These are phyloP conservation scores for Aleurites moluccanus DNA, from an alignment of 441 rosid species.

Conservation along the genomic window DNA sequence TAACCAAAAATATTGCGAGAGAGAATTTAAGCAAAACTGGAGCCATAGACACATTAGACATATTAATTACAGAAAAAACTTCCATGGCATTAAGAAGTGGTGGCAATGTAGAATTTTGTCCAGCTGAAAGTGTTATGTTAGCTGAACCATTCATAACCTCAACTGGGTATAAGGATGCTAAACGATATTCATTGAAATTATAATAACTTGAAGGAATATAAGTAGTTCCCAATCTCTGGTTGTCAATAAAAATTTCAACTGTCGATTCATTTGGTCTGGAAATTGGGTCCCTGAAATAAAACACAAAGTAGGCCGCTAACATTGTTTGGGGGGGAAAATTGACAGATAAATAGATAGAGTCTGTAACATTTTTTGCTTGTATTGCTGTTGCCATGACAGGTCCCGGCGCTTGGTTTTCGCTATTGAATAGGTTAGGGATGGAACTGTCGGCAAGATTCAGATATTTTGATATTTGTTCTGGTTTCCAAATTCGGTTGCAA, in stretches of 20 bases:
- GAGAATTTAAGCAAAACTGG: too few relatives aligned
- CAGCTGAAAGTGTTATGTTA: conserved; percentile 20
- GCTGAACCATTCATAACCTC: conserved; percentile 15
- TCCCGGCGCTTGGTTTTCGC: conserved; percentile 8
- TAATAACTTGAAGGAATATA: not conserved
- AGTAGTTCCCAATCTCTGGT: not conserved
- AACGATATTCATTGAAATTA: not conserved
- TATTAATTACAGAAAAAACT: conserved; percentile 16
- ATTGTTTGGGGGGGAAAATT: not conserved
- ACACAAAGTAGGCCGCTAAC: conserved; percentile 13
- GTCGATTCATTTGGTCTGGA: not conserved
- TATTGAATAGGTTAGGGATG: not conserved
- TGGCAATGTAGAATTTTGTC: not conserved
- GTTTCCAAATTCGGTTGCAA: conserved; percentile 13
- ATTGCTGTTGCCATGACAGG: conserved; percentile 11
- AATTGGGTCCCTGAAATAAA: conserved; percentile 17
- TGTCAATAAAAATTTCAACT: not conserved
- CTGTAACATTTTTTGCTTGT: conserved; percentile 9
- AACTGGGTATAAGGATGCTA: conserved; percentile 13
- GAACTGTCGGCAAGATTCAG: not conserved
- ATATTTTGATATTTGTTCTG: conserved; percentile 5
- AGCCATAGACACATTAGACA: not conserved
- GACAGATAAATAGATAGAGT: conserved; percentile 14
- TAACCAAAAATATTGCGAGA: not conserved
- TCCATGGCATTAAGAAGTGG: conserved; percentile 19